Conservation (phyloP, 2,329 filamentous ascomycete genomes). For the Dothideomycetes sp. region DNA sequence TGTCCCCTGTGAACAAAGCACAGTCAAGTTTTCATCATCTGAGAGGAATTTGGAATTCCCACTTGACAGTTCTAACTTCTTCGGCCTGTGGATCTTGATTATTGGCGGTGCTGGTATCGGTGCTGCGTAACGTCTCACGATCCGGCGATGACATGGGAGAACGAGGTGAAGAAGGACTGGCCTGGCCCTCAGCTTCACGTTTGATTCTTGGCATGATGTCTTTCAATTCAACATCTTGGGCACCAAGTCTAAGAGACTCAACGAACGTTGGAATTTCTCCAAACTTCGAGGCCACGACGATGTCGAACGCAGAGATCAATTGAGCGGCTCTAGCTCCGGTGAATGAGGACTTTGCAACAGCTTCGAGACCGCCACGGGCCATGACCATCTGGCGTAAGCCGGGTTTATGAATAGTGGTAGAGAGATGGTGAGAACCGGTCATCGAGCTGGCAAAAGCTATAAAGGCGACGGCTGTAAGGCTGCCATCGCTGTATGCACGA, state of each 20-base stretch:
- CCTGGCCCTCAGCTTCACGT: not conserved
- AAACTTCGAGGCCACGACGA: constrained; percentile 8
- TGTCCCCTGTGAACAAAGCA: no score
- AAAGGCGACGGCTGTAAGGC: constrained; percentile 2
- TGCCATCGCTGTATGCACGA: constrained; percentile 6
- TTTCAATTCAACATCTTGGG: constrained; percentile 6
- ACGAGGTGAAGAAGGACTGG: constrained; percentile 2
- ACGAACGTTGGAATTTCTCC: constrained; percentile 3
- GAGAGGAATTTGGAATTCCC: no score
- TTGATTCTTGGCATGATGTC: constrained; percentile 7
- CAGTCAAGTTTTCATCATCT: no score
- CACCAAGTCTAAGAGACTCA: not conserved
- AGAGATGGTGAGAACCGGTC: not conserved
- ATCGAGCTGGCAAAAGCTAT: constrained; percentile 7
- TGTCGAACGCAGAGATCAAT: constrained; percentile 1
- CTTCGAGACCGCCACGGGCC: not conserved
- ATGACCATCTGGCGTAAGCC: constrained; percentile 5
- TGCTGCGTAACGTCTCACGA: no score
- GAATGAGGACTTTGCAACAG: constrained; percentile 2
- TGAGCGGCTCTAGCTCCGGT: not conserved
- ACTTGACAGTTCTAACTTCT: no score
- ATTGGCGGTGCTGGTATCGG: no score
- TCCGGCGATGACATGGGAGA: no score
- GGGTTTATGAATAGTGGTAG: constrained; percentile 3
- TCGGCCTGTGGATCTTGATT: no score